Evolutionary conservation across 2,329 filamentous ascomycete species (phyloP), one percentile per base, ranked within the genome.

Genomic region (Hansfordia pulvinata): DNA sequence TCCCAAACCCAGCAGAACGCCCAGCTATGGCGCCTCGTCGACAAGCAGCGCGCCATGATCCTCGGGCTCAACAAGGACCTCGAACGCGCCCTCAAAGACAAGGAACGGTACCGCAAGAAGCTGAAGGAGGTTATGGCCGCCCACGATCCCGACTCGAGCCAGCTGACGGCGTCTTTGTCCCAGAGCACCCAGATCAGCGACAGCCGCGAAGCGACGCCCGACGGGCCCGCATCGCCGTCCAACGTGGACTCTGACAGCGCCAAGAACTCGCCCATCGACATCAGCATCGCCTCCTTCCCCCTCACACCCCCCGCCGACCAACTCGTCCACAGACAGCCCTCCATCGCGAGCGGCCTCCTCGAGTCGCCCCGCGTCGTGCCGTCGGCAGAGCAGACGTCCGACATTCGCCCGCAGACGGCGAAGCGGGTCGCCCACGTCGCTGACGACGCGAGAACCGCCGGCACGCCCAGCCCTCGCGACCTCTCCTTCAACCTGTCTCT

Each of bases 1-100:
- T 80, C 83, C 25, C 80, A 85, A 29, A 72, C 82, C 5, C 78
- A 83, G 39, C 90, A 96, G 46, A 96, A 96, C 47, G 64, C 76
- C 11, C 88, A 98, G 49, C 58, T 98, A 42, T 98, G 90, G 90
- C 77, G 85, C 26, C 58, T 98, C 24, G 85, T 98, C 26, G 88
- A 96, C 50, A 96, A 98, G 58, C 90, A 98, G 52, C 69, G 88
- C 35, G 75, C 84, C 10, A 86, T 98, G 75, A 85, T 98, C 29
- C 54, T 93, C 12, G 88, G 86, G 6, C 63, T 98, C 35, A 94
- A 96, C 46, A 93, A 90, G 50, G 90, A 98, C 47, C 60, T 98
- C 9, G 88, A 96, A 52, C 73, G 82, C 27, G 76, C 86, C 2
- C 53, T 93, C 36, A 93, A 93, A 48, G 90, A 96, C 40, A 94